These are phyloP conservation scores for Coemansia sp. DNA, from an alignment of 192 early-diverging fungal species.

Conservation along the genomic window DNA sequence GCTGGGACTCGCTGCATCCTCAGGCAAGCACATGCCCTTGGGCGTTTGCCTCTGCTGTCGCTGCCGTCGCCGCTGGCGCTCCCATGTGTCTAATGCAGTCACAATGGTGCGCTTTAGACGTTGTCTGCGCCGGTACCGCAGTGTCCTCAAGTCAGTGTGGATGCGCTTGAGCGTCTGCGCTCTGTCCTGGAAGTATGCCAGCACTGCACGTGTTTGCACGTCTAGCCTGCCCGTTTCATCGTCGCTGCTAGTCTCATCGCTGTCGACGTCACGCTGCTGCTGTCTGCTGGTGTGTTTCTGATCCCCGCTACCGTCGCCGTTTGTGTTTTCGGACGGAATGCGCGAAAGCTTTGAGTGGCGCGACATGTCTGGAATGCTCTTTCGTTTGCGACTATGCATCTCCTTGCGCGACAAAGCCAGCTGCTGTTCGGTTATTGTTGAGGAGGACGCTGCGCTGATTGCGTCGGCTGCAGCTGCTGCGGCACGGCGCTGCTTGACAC, in stretches of 20 bases:
- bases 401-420: neutral
- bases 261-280: neutral
- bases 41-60: neutral
- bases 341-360: conserved; percentile 47
- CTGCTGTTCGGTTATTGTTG: neutral
- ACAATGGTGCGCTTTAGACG: conserved; percentile 27
- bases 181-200: conserved; percentile 12
- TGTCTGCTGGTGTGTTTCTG: neutral
- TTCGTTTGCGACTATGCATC: conserved; percentile 43
- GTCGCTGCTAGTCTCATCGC: conserved; percentile 3
- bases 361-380: conserved; percentile 53
- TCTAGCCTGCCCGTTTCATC: conserved; percentile 8
- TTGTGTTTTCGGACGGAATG: conserved; percentile 25
- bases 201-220: conserved; percentile 5
- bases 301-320: neutral
- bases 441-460: conserved; percentile 18
- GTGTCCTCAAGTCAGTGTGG: conserved; percentile 20
- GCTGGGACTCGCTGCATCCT: neutral
- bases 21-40: neutral
- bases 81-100: conserved; percentile 26
- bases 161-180: conserved; percentile 27
- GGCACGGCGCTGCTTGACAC: conserved; percentile 34
- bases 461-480: conserved; percentile 31
- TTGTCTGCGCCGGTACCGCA: conserved; percentile 42
- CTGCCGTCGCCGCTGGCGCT: conserved; percentile 1